phyloP scores from a whole-genome alignment of 2,329 filamentous ascomycete species.

The Geosmithia flava region DNA sequence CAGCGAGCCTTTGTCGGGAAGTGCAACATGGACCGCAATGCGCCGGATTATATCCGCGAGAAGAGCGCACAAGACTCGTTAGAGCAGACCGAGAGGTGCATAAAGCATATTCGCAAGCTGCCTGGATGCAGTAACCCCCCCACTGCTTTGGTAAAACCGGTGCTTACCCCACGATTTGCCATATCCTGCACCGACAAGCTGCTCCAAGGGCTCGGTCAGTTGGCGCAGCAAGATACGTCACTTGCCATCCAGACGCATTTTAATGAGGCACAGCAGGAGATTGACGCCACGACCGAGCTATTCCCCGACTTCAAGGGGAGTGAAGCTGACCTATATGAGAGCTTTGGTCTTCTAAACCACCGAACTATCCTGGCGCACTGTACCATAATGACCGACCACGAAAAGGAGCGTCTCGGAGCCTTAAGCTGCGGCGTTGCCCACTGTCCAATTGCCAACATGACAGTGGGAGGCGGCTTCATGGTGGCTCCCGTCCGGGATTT shows the following conservation, averaged over 20 bases:
- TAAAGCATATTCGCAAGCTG: conserved; percentile 26
- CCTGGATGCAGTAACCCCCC: conserved; percentile 24
- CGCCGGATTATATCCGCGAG: conserved; percentile 42
- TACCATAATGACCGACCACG: conserved; percentile 46
- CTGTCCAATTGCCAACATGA: conserved; percentile 54
- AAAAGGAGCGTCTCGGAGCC: conserved; percentile 32
- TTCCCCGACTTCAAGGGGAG: conserved; percentile 39
- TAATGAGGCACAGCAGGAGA: conserved; percentile 51
- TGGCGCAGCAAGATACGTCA: conserved; percentile 18
- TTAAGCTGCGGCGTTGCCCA: conserved; percentile 48
- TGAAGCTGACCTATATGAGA: conserved; percentile 47
- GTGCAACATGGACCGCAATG: conserved; percentile 48
- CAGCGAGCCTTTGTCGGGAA: conserved; percentile 51
- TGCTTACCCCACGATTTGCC: conserved; percentile 68
- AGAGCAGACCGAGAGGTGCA: conserved; percentile 32
- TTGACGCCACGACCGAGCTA: conserved; percentile 36
- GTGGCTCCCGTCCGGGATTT: conserved; percentile 46
- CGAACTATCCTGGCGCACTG: conserved; percentile 55
- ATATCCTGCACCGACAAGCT: conserved; percentile 46
- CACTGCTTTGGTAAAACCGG: conserved; percentile 32
- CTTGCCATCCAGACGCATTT: conserved; percentile 56
- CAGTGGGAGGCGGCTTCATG: conserved; percentile 49
- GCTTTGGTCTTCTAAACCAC: conserved; percentile 38
- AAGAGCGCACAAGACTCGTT: conserved; percentile 31
- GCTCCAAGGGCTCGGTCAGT: conserved; percentile 50